Base-by-base conservation (phyloP, 495 filamentous ascomycete genomes). In the Aspergillus sclerotiicarbonarius region DNA sequence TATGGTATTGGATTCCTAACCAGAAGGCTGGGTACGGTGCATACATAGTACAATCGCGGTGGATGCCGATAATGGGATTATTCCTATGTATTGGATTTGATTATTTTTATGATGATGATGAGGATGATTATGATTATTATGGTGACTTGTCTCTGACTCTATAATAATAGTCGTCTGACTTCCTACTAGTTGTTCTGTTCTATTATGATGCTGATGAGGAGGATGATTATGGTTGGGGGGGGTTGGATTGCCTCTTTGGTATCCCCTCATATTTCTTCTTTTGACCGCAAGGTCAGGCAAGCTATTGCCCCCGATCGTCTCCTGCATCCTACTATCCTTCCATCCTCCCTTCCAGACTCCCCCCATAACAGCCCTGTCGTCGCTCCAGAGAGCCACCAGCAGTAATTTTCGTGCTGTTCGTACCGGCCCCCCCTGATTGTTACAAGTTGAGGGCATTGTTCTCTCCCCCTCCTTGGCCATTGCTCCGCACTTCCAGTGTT, bases 231-330 rank as follows among this genome's bases (percentile, higher is more conserved):
- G 37, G 8, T 6, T 13, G 10, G 44, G 10, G 25, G 25, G 30
- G 47, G 6, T 50, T 50, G 25, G 32, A 50, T 50, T 50, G 29
- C 47, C 47, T 50, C 25, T 50, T 50, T 32, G 25, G 47, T 50
- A 21, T 50, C 29, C 10, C 20, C 20, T 31, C n/a, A n/a, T 16
- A 31, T 31, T 31, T 31, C 21, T 25, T 50, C 31, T 15, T 18
- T 31, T 15, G 29, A 7, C 47, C 25, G n/a, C 47, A 41, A n/a
- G 37, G 37, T n/a, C 37, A 41, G 37, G 37, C 37, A 41, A n/a
- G 37, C 37, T 41, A 41, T 41, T 41, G n/a, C 37, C 33, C 13
- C 13, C 10, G 37, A 41, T 41, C 37, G 37, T 41, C 37, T n/a
- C 13, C 37, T 41, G 13, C 37, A 41, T 41, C n/a, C 3, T 10